Conservation (phyloP, 2,329 filamentous ascomycete genomes). For the Xylariomycetidae sp. region DNA sequence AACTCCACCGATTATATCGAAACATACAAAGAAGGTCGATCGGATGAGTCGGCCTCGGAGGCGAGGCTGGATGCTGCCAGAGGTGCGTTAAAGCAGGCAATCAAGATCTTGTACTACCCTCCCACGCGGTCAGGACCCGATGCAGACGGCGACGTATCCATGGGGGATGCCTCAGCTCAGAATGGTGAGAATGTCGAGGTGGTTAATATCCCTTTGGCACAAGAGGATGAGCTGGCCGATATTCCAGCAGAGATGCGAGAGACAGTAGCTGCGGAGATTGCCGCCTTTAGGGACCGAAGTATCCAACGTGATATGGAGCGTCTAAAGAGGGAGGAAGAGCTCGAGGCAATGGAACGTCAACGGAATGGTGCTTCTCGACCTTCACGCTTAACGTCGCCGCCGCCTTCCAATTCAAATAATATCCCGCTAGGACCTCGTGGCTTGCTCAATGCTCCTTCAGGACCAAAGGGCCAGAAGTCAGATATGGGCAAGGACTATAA, state of each 20-base stretch:
- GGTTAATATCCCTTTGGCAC: constrained; percentile 79
- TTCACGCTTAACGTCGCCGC: constrained; percentile 69
- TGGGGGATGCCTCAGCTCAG: constrained; percentile 56
- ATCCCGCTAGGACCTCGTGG: constrained; percentile 72
- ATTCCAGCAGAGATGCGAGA: constrained; percentile 96
- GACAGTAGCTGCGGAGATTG: constrained; percentile 89
- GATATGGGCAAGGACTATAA: constrained; percentile 45
- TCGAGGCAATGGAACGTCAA: constrained; percentile 79
- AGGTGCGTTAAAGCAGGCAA: constrained; percentile 59
- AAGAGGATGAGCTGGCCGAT: constrained; percentile 91
- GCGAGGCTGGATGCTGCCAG: constrained; percentile 67
- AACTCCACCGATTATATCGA: constrained; percentile 81
- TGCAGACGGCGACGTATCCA: constrained; percentile 61
- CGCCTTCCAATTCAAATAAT: constrained; percentile 60
- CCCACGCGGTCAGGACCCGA: constrained; percentile 48
- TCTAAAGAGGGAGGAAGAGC: constrained; percentile 81
- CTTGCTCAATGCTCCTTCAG: constrained; percentile 69
- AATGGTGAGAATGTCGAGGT: constrained; percentile 70
- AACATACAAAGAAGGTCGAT: constrained; percentile 65
- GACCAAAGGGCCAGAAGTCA: constrained; percentile 54
- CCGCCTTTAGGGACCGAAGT: constrained; percentile 88
- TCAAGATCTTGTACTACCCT: constrained; percentile 72
- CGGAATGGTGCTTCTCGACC: constrained; percentile 61
- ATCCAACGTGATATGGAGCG: constrained; percentile 85
- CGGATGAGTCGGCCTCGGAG: constrained; percentile 59